A percentile compares a stretch with the other conserved stretches of the same genome.
phyloP scores from a whole-genome alignment of 345 rosid species.

The Raphanus raphanistrum region DNA sequence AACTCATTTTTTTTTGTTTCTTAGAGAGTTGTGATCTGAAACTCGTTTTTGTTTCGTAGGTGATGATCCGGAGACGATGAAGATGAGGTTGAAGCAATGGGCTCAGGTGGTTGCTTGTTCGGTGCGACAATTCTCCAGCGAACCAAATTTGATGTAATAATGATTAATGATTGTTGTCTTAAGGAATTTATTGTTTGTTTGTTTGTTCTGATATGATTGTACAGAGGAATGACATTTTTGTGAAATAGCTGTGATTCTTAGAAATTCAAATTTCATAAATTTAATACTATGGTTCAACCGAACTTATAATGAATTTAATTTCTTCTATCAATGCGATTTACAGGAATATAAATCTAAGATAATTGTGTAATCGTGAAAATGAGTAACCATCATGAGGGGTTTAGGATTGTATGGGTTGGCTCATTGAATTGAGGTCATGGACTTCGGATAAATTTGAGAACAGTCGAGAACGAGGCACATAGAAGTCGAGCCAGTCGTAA shows the following conservation, averaged over 20 bases:
- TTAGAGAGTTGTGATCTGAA: background rate
- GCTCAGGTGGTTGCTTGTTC: conserved; percentile 87
- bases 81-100: conserved; percentile 79
- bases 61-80: conserved; percentile 71
- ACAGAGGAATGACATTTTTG: conserved; percentile 32
- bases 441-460: too few relatives aligned
- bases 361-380: background rate
- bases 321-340: background rate
- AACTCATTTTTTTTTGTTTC: background rate
- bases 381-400: too few relatives aligned
- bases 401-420: too few relatives aligned
- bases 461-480: too few relatives aligned
- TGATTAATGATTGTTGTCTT: background rate
- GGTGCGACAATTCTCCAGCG: conserved; percentile 59
- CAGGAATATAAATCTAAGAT: background rate
- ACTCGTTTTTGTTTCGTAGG: conserved; percentile 37
- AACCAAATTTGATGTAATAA: conserved; percentile 32
- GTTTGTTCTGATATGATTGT: conserved; percentile 21
- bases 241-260: conserved; percentile 26
- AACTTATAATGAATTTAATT: background rate
- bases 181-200: conserved; percentile 18
- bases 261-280: background rate
- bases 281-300: background rate
- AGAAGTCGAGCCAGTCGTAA: too few relatives aligned
- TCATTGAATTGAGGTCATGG: too few relatives aligned